Evolutionary conservation across 2,329 filamentous ascomycete genomes (phyloP).

Genomic region (Alternaria sp.): DNA sequence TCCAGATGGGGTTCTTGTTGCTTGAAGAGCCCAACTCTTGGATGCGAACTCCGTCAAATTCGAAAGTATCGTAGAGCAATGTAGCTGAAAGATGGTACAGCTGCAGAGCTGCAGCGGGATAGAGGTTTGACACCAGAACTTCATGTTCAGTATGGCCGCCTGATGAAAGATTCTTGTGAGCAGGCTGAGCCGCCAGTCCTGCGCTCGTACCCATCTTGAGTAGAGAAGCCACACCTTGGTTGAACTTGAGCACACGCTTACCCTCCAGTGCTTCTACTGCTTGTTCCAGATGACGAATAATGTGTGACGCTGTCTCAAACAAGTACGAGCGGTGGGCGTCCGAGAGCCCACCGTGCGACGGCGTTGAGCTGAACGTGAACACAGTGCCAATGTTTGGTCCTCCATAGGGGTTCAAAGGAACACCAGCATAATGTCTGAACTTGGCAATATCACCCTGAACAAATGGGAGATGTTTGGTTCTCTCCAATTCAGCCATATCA

Average conservation of each 20-base stretch:
- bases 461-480: slow-evolving; percentile 9
- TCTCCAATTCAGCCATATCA: slow-evolving; percentile 6
- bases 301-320: slow-evolving; percentile 5
- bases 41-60: slow-evolving; percentile 10
- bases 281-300: slow-evolving; percentile 10
- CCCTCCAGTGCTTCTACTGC: slow-evolving; percentile 10
- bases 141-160: not conserved
- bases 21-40: slow-evolving; percentile 3
- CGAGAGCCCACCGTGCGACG: slow-evolving; percentile 1
- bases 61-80: slow-evolving; percentile 7
- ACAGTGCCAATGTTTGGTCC: slow-evolving; percentile 12
- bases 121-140: slow-evolving; percentile 6
- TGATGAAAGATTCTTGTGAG: not conserved
- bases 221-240: slow-evolving; percentile 6
- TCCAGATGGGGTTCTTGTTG: slow-evolving; percentile 9
- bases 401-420: slow-evolving; percentile 8
- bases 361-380: slow-evolving; percentile 5
- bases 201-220: not conserved
- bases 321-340: not conserved
- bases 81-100: slow-evolving; percentile 6
- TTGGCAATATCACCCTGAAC: slow-evolving; percentile 9
- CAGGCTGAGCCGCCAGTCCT: not conserved
- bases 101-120: not conserved
- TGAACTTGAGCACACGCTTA: slow-evolving; percentile 5
- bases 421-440: slow-evolving; percentile 9